Evolutionary conservation across 2,329 filamentous ascomycete genomes (phyloP).

Genomic region (Ophiostoma fasciatum): DNA sequence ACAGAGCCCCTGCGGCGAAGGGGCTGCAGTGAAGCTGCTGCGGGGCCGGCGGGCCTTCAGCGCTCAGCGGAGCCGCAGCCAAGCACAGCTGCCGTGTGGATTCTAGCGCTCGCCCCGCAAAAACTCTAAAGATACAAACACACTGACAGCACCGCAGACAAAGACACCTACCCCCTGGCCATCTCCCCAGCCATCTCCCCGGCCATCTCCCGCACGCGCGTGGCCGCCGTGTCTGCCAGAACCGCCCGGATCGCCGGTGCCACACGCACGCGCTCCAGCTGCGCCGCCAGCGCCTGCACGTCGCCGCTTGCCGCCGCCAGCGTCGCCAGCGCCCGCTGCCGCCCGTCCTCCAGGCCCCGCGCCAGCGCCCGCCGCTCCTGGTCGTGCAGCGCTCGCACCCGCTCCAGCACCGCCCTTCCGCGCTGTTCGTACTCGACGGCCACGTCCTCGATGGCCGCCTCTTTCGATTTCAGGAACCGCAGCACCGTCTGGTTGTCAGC

Average conservation of each 20-base stretch:
- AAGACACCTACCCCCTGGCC: not conserved
- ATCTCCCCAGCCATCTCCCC: not conserved
- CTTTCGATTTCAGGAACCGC: conserved; percentile 12
- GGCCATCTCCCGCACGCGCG: conserved; percentile 2
- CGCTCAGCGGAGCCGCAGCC: no score
- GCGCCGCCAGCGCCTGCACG: not conserved
- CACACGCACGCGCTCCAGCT: conserved; percentile 3
- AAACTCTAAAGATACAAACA: no score
- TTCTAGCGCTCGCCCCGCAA: no score
- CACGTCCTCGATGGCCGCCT: conserved; percentile 10
- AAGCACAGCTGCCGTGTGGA: no score
- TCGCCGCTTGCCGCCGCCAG: conserved; percentile 3
- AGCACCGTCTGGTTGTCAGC: conserved; percentile 8
- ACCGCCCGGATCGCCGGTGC: conserved; percentile 2
- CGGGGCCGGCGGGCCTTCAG: no score
- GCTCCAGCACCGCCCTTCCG: conserved; percentile 2
- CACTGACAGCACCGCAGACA: not conserved
- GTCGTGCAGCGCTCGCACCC: conserved; percentile 3
- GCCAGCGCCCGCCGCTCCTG: not conserved
- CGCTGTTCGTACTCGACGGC: conserved; percentile 10
- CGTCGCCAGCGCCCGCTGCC: not conserved
- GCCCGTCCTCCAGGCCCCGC: not conserved
- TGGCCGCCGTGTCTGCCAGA: not conserved
- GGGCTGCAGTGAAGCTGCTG: no score
- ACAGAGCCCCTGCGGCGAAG: no score